phyloP scores from a whole-genome alignment of 129 eudicot species.

The Flaveria linearis region DNA sequence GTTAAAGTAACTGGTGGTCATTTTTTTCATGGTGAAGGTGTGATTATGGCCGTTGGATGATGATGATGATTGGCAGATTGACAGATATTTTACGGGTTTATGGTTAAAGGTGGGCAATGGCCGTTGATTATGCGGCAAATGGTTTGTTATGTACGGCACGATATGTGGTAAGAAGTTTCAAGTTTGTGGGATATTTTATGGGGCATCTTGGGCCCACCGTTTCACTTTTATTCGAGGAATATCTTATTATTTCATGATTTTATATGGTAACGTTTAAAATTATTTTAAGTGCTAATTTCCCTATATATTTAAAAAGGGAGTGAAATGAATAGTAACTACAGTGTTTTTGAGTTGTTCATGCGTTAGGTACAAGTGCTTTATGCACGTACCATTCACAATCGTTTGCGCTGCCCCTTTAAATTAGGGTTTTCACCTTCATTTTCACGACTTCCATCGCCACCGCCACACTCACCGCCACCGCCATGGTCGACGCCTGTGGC shows the following conservation, averaged over 20 bases:
- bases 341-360: no score
- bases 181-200: slow-evolving; percentile 20
- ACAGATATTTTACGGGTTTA: background rate
- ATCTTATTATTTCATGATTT: background rate
- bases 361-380: no score
- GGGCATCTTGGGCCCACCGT: slow-evolving; percentile 4
- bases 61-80: background rate
- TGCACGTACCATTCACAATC: no score
- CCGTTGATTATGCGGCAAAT: background rate
- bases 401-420: no score
- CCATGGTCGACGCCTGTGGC: no score
- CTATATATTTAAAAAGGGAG: no score
- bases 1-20: slow-evolving; percentile 12
- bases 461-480: no score
- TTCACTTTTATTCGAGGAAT: slow-evolving; percentile 10
- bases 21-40: background rate
- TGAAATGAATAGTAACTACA: no score
- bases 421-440: no score
- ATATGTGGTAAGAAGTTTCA: background rate
- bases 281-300: no score
- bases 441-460: no score
- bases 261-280: background rate
- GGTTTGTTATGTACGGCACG: slow-evolving; percentile 7
- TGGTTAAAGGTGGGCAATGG: background rate
- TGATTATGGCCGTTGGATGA: slow-evolving; percentile 28